Conservation (phyloP, 1,139 yeast species). For the Debaryomyces udenii region DNA sequence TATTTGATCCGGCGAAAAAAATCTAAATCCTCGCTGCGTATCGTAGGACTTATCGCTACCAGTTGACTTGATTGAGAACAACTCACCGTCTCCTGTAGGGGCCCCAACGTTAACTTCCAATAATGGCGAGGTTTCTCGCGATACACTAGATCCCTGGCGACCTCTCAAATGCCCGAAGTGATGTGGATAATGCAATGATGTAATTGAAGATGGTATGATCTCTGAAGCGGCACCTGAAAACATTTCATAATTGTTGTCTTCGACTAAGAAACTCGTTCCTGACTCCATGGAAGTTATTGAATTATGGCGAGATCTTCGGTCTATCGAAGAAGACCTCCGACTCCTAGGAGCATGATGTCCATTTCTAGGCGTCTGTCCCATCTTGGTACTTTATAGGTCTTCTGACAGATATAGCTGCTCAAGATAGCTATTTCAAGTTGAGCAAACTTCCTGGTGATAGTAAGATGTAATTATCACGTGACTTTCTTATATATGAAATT, state of each 20-base stretch:
- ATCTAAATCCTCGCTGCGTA: constrained; percentile 57
- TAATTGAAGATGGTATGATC: constrained; percentile 85
- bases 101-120: constrained; percentile 27
- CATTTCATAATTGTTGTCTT: constrained; percentile 66
- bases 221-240: constrained; percentile 91
- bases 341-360: constrained; percentile 11
- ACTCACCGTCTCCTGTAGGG: constrained; percentile 22
- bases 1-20: constrained; percentile 81
- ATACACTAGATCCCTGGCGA: constrained; percentile 27
- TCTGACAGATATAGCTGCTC: no score
- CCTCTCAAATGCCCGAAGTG: constrained; percentile 41
- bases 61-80: constrained; percentile 33
- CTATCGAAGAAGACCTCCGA: constrained; percentile 33
- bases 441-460: no score
- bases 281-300: constrained; percentile 47
- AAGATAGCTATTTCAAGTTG: no score
- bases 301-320: constrained; percentile 37
- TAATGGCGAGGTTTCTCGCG: constrained; percentile 45
- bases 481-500: no score
- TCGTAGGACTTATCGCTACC: constrained; percentile 35
- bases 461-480: no score
- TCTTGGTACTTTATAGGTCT: not conserved
- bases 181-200: constrained; percentile 81
- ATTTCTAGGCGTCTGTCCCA: constrained; percentile 10
- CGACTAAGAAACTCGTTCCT: constrained; percentile 32